A percentile compares a stretch with the other conserved stretches of the same genome.
Conservation (phyloP, 2,329 filamentous ascomycete genomes). For the Colletotrichum limetticola region DNA sequence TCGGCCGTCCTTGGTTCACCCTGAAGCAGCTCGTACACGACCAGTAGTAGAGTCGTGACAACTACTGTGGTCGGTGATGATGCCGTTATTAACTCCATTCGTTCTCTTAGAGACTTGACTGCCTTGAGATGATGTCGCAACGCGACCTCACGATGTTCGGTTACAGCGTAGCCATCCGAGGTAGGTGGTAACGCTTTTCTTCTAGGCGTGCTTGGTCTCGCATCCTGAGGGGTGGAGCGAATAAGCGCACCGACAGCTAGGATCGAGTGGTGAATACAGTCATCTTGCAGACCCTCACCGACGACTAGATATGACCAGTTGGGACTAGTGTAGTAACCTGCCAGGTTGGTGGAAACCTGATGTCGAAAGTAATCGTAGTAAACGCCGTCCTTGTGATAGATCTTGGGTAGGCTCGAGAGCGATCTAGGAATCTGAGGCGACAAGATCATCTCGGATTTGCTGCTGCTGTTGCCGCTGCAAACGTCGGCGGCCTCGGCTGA, state of each 20-base stretch:
- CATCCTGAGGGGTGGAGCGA: background rate
- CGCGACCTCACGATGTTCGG: constrained; percentile 17
- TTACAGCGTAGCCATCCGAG: background rate
- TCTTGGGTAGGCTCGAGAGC: constrained; percentile 4
- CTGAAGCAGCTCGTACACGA: constrained; percentile 34
- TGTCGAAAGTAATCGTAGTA: constrained; percentile 28
- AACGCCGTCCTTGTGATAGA: constrained; percentile 9
- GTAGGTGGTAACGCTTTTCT: background rate
- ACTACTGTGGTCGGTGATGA: constrained; percentile 26
- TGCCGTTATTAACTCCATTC: background rate
- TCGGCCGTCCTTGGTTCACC: constrained; percentile 27
- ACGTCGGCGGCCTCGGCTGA: background rate
- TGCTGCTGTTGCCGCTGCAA: background rate
- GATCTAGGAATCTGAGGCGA: background rate
- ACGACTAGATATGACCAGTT: constrained; percentile 26
- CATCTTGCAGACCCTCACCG: constrained; percentile 19
- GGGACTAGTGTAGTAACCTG: constrained; percentile 16
- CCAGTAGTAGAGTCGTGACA: constrained; percentile 31
- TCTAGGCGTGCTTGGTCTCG: background rate
- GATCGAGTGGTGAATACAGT: constrained; percentile 24
- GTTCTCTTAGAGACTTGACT: constrained; percentile 17
- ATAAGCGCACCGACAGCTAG: constrained; percentile 23
- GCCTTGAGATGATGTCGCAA: constrained; percentile 21
- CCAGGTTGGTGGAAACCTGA: constrained; percentile 13
- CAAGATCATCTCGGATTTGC: background rate